These are phyloP conservation scores for Aspergillus novofumigatus DNA, from an alignment of 2,329 filamentous ascomycete genomes.

Conservation along the genomic window DNA sequence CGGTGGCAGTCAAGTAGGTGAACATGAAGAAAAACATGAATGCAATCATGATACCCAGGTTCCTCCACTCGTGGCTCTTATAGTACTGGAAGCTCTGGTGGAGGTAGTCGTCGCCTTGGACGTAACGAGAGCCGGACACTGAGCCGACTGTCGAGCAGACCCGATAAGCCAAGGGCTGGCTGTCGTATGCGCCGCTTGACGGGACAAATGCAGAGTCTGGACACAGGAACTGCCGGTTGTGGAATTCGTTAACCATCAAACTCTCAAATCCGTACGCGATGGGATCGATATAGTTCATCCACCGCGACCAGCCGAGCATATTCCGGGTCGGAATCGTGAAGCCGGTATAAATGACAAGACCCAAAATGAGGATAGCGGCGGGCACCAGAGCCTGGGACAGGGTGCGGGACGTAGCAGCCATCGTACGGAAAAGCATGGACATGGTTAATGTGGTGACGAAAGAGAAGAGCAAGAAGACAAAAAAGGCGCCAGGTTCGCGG, in stretches of 20 bases:
- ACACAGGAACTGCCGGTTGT: conserved; percentile 57
- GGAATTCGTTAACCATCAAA: conserved; percentile 80
- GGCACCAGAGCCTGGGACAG: conserved; percentile 56
- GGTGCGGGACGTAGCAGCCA: conserved; percentile 71
- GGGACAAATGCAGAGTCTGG: conserved; percentile 38
- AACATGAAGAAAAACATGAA: conserved; percentile 60
- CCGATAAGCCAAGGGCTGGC: conserved; percentile 33
- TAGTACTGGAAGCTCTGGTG: conserved; percentile 54
- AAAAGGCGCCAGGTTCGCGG: conserved; percentile 70
- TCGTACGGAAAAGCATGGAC: conserved; percentile 82
- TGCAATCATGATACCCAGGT: conserved; percentile 64
- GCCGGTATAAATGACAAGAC: conserved; percentile 47
- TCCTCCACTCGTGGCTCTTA: conserved; percentile 59
- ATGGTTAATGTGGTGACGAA: conserved; percentile 71
- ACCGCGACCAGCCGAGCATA: conserved; percentile 76
- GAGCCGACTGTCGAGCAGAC: conserved; percentile 61
- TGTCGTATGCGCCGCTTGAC: conserved; percentile 34
- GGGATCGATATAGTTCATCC: conserved; percentile 79
- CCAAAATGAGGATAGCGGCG: conserved; percentile 47
- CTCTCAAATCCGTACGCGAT: conserved; percentile 76
- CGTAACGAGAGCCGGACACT: conserved; percentile 46
- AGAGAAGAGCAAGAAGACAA: conserved; percentile 76
- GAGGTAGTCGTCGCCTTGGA: conserved; percentile 59
- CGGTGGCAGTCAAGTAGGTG: conserved; percentile 61
- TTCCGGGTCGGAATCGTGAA: conserved; percentile 47